These are phyloP conservation scores for Ochromonas danica DNA, from an alignment of 108 stramenopile species.

Conservation along the genomic window DNA sequence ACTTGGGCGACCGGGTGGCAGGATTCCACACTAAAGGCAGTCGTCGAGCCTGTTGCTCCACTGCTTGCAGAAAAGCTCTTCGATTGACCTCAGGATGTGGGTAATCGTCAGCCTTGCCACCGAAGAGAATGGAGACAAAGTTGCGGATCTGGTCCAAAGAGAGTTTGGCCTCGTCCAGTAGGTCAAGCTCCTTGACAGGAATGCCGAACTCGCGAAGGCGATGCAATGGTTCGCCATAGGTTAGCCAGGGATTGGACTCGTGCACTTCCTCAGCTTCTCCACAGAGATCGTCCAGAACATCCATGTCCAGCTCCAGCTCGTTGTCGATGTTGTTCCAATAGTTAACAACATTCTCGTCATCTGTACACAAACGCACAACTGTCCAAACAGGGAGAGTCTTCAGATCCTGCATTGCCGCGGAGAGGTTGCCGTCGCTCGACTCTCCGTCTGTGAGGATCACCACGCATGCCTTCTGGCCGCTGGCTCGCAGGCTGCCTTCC, in stretches of 20 bases:
- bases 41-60: background rate
- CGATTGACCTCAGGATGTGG: background rate
- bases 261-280: slow-evolving; percentile 76
- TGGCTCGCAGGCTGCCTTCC: slow-evolving; percentile 50
- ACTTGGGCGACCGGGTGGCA: no score
- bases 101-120: background rate
- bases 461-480: slow-evolving; percentile 70
- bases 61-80: background rate
- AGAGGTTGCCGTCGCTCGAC: slow-evolving; percentile 66
- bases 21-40: background rate
- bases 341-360: slow-evolving; percentile 69
- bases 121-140: background rate
- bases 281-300: slow-evolving; percentile 77
- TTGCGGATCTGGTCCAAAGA: slow-evolving; percentile 1
- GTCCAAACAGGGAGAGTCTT: slow-evolving; percentile 76
- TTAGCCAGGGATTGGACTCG: slow-evolving; percentile 78
- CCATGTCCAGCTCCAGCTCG: slow-evolving; percentile 71
- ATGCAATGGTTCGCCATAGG: slow-evolving; percentile 77
- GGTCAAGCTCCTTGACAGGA: slow-evolving; percentile 70
- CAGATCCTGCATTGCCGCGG: slow-evolving; percentile 54
- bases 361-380: slow-evolving; percentile 80
- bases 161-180: slow-evolving; percentile 66
- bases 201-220: slow-evolving; percentile 79
- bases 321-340: slow-evolving; percentile 78
- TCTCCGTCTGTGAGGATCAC: slow-evolving; percentile 80